A percentile compares a stretch with the other conserved stretches of the same genome.
phyloP scores from a whole-genome alignment of 805 yeast species.

The Saccharomycopsis fermentans region DNA sequence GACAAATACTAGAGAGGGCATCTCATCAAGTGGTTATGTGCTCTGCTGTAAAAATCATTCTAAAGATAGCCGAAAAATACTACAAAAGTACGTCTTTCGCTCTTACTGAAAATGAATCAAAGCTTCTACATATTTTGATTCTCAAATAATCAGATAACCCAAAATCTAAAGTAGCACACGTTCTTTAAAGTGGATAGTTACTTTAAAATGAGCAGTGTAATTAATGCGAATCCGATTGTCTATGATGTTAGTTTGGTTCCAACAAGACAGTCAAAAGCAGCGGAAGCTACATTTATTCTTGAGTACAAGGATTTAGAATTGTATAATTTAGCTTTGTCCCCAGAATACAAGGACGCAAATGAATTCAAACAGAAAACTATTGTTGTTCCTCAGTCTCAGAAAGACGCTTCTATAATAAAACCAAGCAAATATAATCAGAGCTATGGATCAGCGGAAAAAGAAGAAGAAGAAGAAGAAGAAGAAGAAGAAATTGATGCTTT shows the following conservation, averaged over 20 bases:
- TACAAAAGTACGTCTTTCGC: too few relatives aligned
- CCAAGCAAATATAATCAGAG: conserved; percentile 5
- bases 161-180: too few relatives aligned
- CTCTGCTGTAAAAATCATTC: too few relatives aligned
- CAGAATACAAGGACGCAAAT: neutral
- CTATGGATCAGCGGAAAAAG: conserved; percentile 16
- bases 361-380: neutral
- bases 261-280: conserved; percentile 33
- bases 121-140: too few relatives aligned
- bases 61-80: too few relatives aligned
- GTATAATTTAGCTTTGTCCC: neutral
- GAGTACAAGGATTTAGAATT: conserved; percentile 18
- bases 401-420: conserved; percentile 17
- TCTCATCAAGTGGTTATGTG: too few relatives aligned
- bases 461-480: conserved; percentile 22
- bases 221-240: conserved; percentile 87
- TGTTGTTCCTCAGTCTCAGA: conserved; percentile 13
- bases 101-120: too few relatives aligned
- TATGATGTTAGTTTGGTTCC: conserved; percentile 71
- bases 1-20: too few relatives aligned
- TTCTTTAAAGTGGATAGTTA: too few relatives aligned
- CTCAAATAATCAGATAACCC: too few relatives aligned
- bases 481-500: conserved; percentile 63
- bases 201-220: conserved; percentile 57
- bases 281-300: neutral